Conservation (phyloP, 345 rosid species). For the Citropsis articulata region DNA sequence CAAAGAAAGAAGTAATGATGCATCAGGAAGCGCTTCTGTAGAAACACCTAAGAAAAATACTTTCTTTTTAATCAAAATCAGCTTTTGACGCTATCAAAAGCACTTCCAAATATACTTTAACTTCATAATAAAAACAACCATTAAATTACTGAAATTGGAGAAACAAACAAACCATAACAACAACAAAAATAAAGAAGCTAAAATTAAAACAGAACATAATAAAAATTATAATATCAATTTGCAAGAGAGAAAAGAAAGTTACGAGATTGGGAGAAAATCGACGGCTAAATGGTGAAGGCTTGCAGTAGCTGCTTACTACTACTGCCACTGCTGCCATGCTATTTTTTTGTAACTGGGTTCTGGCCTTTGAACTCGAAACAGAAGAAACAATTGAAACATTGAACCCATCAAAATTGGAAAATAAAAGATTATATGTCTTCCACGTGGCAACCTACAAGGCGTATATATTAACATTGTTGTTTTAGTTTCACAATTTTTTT, state of each 20-base stretch:
- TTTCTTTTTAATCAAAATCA: not conserved
- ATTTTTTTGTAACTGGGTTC: not conserved
- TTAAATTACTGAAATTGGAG: not conserved
- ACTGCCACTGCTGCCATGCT: slow-evolving; percentile 43
- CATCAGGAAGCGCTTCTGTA: no score
- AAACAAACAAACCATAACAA: not conserved
- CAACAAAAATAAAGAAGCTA: not conserved
- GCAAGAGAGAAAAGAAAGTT: slow-evolving; percentile 12
- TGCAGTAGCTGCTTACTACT: slow-evolving; percentile 41
- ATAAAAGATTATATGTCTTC: not conserved
- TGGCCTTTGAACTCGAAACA: not conserved
- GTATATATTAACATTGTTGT: no score
- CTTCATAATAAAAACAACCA: not conserved
- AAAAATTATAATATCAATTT: not conserved
- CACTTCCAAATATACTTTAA: not conserved
- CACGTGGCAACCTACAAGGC: not conserved
- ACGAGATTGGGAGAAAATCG: slow-evolving; percentile 36
- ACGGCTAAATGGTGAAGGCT: slow-evolving; percentile 50
- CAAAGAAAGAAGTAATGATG: not conserved
- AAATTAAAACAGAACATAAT: not conserved
- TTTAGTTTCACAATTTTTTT: not conserved
- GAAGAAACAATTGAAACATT: not conserved
- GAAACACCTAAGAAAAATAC: not conserved
- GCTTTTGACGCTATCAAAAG: not conserved
- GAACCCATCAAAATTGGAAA: not conserved